Conservation (phyloP, 345 rosid species). For the Excoecaria agallocha region DNA sequence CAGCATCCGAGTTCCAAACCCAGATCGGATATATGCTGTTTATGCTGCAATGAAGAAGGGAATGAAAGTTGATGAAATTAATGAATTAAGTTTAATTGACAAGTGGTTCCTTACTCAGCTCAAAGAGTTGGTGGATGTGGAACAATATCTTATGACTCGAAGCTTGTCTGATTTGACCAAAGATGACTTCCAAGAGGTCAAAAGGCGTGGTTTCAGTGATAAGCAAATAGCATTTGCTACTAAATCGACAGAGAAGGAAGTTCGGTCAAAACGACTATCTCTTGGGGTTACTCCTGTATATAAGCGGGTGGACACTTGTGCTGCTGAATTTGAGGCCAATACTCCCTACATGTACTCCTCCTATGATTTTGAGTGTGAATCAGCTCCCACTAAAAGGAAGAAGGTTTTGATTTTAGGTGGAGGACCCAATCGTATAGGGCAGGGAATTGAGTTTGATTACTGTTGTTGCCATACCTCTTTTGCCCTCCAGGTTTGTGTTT, state of each 20-base stretch:
- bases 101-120: slow-evolving; percentile 96
- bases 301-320: slow-evolving; percentile 96
- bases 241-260: slow-evolving; percentile 79
- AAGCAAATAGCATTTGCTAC: slow-evolving; percentile 93
- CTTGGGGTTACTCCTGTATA: slow-evolving; percentile 79
- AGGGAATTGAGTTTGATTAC: slow-evolving; percentile 97
- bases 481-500: slow-evolving; percentile 76
- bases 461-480: slow-evolving; percentile 98
- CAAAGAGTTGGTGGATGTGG: slow-evolving; percentile 79
- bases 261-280: slow-evolving; percentile 57
- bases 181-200: slow-evolving; percentile 78
- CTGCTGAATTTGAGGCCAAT: slow-evolving; percentile 96
- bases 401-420: slow-evolving; percentile 97
- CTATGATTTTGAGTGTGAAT: slow-evolving; percentile 91
- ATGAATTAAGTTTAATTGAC: slow-evolving; percentile 79
- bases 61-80: slow-evolving; percentile 80
- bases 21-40: slow-evolving; percentile 74
- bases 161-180: slow-evolving; percentile 61
- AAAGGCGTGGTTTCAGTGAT: slow-evolving; percentile 87
- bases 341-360: slow-evolving; percentile 98
- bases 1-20: slow-evolving; percentile 84
- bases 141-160: slow-evolving; percentile 68
- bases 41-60: slow-evolving; percentile 98
- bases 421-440: slow-evolving; percentile 98
- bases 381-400: slow-evolving; percentile 69